Evolutionary conservation across 2,329 filamentous ascomycete genomes (phyloP).

Genomic region (Diaporthe sp.): DNA sequence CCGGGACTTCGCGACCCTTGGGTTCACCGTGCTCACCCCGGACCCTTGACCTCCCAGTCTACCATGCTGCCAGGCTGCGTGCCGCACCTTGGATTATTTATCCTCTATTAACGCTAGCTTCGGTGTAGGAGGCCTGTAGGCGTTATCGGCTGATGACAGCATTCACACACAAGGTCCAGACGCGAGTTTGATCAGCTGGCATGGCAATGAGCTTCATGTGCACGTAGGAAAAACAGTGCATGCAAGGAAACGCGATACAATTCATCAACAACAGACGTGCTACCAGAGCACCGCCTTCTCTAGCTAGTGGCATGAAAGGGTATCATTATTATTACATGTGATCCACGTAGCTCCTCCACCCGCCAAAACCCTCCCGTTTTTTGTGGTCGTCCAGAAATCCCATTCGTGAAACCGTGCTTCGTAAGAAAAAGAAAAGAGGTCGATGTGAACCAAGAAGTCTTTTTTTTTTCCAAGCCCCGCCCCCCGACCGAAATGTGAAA

Average conservation of each 20-base stretch:
- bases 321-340: conserved; percentile 36
- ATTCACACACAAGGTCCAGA: neutral
- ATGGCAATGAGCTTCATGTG: neutral
- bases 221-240: neutral
- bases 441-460: conserved; percentile 21
- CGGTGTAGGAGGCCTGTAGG: neutral
- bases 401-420: conserved; percentile 32
- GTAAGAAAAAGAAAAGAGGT: conserved; percentile 24
- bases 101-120: neutral
- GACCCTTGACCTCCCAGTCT: neutral
- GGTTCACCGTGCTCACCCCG: conserved; percentile 21
- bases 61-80: neutral
- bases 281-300: conserved; percentile 29
- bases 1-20: conserved; percentile 7
- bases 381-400: conserved; percentile 25
- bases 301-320: conserved; percentile 35
- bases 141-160: neutral
- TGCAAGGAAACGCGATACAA: conserved; percentile 12
- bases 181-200: neutral
- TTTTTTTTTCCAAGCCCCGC: conserved; percentile 20
- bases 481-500: conserved; percentile 3
- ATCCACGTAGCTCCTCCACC: conserved; percentile 26
- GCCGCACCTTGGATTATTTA: neutral
- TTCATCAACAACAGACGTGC: conserved; percentile 20
- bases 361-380: neutral